Evolutionary conservation across 176 grass and related monocot genomes (phyloP).

Genomic region (Zizania latifolia): DNA sequence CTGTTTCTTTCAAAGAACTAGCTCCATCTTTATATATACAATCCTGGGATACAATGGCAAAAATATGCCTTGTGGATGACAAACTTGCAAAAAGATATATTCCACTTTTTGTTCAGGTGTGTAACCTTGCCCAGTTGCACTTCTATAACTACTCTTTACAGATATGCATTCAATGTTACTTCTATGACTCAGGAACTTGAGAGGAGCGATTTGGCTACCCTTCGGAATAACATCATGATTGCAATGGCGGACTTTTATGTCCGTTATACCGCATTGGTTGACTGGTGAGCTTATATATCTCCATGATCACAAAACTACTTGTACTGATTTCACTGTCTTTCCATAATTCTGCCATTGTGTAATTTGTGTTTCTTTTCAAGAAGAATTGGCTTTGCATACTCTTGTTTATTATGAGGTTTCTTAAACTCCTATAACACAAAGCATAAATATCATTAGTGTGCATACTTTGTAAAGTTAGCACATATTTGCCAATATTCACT

Average conservation of each 20-base stretch:
- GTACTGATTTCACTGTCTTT: constrained; percentile 13
- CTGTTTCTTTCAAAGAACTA: constrained; percentile 68
- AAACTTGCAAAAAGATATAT: constrained; percentile 89
- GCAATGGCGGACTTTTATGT: constrained; percentile 94
- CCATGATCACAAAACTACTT: background rate
- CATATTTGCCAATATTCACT: background rate
- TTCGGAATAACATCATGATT: constrained; percentile 94
- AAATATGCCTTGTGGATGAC: constrained; percentile 85
- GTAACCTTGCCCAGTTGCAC: background rate
- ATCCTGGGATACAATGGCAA: constrained; percentile 86
- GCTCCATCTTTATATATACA: constrained; percentile 81
- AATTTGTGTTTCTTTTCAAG: constrained; percentile 21
- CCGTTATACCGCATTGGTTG: constrained; percentile 85
- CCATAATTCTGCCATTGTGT: background rate
- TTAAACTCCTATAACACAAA: constrained; percentile 2
- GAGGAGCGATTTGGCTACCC: constrained; percentile 68
- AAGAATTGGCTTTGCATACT: constrained; percentile 5
- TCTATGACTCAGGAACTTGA: constrained; percentile 78
- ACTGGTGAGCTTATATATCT: constrained; percentile 57
- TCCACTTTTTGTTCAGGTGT: constrained; percentile 94
- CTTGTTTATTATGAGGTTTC: background rate
- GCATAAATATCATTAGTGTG: background rate
- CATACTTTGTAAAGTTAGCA: background rate
- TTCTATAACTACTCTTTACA: constrained; percentile 20
- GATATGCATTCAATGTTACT: constrained; percentile 21